phyloP scores from a whole-genome alignment of 768 basidiomycete species.

The Hortiboletus campestris region DNA sequence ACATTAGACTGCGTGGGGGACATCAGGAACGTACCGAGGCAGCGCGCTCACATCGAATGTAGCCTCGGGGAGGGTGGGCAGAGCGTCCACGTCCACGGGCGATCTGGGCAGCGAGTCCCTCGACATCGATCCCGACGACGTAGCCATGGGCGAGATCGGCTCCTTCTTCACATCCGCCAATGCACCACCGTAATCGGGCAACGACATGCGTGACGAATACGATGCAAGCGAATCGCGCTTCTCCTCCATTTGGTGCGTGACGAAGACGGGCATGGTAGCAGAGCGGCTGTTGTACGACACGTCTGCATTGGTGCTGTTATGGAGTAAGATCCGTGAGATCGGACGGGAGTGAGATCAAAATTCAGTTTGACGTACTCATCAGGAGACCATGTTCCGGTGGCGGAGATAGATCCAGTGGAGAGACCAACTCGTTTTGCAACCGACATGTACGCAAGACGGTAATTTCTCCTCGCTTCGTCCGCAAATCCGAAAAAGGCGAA shows the following conservation, averaged over 20 bases:
- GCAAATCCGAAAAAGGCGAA: constrained; percentile 71
- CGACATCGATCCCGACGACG: constrained; percentile 22
- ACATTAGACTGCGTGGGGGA: neutral
- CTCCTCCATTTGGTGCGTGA: constrained; percentile 43
- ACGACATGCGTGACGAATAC: constrained; percentile 42
- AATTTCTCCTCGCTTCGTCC: constrained; percentile 61
- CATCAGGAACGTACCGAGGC: constrained; percentile 23
- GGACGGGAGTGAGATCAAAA: neutral
- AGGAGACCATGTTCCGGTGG: constrained; percentile 22
- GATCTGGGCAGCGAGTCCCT: constrained; percentile 26
- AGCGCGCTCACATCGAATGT: constrained; percentile 10
- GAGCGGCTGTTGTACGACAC: constrained; percentile 20
- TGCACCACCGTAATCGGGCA: constrained; percentile 39
- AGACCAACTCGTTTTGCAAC: constrained; percentile 37
- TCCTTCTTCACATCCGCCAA: constrained; percentile 26
- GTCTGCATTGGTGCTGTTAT: constrained; percentile 22
- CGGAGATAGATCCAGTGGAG: constrained; percentile 25
- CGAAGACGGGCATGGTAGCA: constrained; percentile 40
- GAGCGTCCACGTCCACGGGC: constrained; percentile 15
- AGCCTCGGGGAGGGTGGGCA: constrained; percentile 21
- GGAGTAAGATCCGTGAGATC: neutral
- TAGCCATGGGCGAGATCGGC: constrained; percentile 22
- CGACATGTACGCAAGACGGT: constrained; percentile 40
- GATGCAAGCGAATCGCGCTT: constrained; percentile 51
- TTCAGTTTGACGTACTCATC: constrained; percentile 26